Evolutionary conservation across 2,329 filamentous ascomycete genomes (phyloP).

Genomic region (Fusarium robinianum): DNA sequence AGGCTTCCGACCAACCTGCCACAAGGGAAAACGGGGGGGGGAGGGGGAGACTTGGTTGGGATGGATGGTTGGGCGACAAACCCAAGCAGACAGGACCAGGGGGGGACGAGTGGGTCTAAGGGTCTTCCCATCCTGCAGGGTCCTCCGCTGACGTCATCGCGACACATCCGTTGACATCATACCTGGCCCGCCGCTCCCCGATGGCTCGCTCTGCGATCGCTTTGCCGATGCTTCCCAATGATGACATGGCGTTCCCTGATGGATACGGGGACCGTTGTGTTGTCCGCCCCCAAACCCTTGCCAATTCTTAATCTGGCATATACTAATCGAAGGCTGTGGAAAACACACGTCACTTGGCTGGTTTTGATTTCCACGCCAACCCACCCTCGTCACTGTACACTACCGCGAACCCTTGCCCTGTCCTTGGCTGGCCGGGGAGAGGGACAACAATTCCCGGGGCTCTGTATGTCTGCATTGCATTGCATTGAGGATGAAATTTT

Average conservation of each 20-base stretch:
- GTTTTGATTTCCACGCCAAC: no score
- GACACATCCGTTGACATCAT: conserved; percentile 20
- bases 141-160: conserved; percentile 29
- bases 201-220: conserved; percentile 10
- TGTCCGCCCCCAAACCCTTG: conserved; percentile 14
- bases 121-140: conserved; percentile 41
- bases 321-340: conserved; percentile 24
- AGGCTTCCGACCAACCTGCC: no score
- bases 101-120: conserved; percentile 34
- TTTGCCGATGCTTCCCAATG: conserved; percentile 24
- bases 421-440: conserved; percentile 26
- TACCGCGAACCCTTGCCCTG: conserved; percentile 6
- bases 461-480: no score
- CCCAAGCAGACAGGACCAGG: conserved; percentile 11
- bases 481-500: no score
- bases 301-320: conserved; percentile 22
- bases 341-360: conserved; percentile 22
- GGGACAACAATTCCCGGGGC: no score
- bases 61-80: conserved; percentile 17
- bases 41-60: conserved; percentile 10
- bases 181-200: conserved; percentile 6
- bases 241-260: conserved; percentile 34
- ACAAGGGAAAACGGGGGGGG: no score
- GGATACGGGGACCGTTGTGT: conserved; percentile 17
- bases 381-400: no score